phyloP scores from a whole-genome alignment of 192 early-diverging fungal genomes.

The Hyaloraphidium curvatum region DNA sequence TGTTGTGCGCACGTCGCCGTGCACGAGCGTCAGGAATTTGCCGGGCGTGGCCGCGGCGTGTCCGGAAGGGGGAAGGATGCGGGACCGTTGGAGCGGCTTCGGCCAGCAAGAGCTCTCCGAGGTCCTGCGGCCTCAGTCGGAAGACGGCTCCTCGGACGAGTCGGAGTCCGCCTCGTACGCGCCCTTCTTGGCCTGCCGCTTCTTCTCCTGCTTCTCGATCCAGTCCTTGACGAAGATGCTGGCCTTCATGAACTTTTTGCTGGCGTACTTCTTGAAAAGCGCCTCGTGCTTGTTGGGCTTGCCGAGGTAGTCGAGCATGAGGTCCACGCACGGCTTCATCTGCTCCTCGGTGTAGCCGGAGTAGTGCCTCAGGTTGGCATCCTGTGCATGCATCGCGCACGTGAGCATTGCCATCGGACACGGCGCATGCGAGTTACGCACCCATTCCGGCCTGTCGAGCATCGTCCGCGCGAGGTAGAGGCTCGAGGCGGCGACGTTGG shows the following conservation, averaged over 20 bases:
- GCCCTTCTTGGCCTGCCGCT: neutral
- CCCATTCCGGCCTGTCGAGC: slow-evolving; percentile 56
- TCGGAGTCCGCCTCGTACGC: no score
- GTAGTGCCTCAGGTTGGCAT: slow-evolving; percentile 49
- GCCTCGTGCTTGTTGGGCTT: slow-evolving; percentile 31
- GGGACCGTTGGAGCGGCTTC: no score
- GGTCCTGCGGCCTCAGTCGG: no score
- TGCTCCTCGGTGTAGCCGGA: slow-evolving; percentile 60
- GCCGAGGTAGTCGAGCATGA: slow-evolving; percentile 54
- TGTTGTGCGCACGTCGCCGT: no score
- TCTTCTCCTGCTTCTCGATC: slow-evolving; percentile 29
- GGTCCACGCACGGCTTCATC: slow-evolving; percentile 33
- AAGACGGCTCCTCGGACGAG: no score
- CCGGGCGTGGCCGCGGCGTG: no score
- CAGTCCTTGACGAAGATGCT: slow-evolving; percentile 66
- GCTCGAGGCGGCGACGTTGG: slow-evolving; percentile 53
- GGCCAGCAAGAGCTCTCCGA: no score
- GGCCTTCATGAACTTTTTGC: slow-evolving; percentile 59
- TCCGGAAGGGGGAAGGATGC: no score
- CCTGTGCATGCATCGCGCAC: slow-evolving; percentile 11
- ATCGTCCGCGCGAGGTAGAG: slow-evolving; percentile 67
- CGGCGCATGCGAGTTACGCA: slow-evolving; percentile 10
- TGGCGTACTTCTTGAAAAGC: slow-evolving; percentile 71
- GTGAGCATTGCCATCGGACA: neutral
- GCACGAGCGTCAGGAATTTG: no score